Conservation (phyloP, 768 basidiomycete genomes). For the Trametes villosa region DNA sequence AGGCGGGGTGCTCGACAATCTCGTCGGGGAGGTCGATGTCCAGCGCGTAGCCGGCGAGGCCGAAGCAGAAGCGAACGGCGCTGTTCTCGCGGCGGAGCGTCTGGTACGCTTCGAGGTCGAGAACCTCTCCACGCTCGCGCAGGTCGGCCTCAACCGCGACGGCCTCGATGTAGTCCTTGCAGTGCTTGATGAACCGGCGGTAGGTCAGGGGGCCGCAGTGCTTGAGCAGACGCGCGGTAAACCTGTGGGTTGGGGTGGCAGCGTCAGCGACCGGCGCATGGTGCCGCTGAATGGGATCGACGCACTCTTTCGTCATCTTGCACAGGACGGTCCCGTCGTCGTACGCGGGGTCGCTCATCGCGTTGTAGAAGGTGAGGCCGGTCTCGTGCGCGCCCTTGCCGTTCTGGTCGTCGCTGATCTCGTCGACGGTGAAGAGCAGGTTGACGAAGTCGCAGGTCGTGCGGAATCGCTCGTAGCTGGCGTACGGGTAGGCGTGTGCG, state of each 20-base stretch:
- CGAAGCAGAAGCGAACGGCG: slow-evolving; percentile 66
- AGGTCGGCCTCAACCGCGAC: slow-evolving; percentile 66
- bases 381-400: slow-evolving; percentile 57
- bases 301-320: slow-evolving; percentile 65
- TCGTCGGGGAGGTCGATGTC: slow-evolving; percentile 67
- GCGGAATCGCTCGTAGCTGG: slow-evolving; percentile 58
- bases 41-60: slow-evolving; percentile 62
- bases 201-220: slow-evolving; percentile 50
- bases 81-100: slow-evolving; percentile 70
- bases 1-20: slow-evolving; percentile 58
- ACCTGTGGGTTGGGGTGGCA: slow-evolving; percentile 44
- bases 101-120: slow-evolving; percentile 57
- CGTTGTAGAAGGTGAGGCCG: slow-evolving; percentile 55
- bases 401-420: slow-evolving; percentile 69
- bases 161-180: slow-evolving; percentile 58
- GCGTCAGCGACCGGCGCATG: not conserved
- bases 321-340: slow-evolving; percentile 61
- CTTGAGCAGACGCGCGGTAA: slow-evolving; percentile 50
- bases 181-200: slow-evolving; percentile 55
- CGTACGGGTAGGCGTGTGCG: slow-evolving; percentile 64
- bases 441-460: slow-evolving; percentile 69
- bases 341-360: slow-evolving; percentile 55
- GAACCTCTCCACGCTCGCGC: slow-evolving; percentile 58
- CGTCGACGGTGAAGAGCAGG: slow-evolving; percentile 68
- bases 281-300: not conserved